These are phyloP conservation scores for Vaccinium corymbosum DNA, from an alignment of 148 eudicot genomes.

Conservation along the genomic window DNA sequence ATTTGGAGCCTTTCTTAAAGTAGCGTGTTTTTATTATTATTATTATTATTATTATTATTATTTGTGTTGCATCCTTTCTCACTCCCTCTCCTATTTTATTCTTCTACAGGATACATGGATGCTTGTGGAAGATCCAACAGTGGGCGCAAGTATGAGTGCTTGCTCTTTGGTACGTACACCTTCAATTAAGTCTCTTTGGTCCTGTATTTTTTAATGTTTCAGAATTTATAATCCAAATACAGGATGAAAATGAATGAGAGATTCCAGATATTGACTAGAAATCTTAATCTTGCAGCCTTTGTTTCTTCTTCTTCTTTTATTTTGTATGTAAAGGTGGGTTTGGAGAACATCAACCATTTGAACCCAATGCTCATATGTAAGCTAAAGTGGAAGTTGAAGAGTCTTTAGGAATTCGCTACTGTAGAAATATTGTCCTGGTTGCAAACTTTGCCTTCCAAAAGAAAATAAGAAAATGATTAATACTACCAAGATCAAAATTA, in stretches of 20 bases:
- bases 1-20: not conserved
- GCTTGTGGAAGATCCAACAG: constrained; percentile 27
- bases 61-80: not conserved
- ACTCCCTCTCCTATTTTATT: not conserved
- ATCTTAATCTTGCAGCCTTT: not conserved
- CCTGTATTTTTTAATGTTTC: not conserved
- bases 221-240: not conserved
- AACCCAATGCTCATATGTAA: not conserved
- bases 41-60: no score
- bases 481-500: not conserved
- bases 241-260: not conserved
- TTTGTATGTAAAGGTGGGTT: not conserved
- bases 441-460: not conserved
- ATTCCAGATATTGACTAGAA: not conserved
- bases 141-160: constrained; percentile 51
- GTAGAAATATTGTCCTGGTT: not conserved
- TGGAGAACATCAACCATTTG: not conserved
- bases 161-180: constrained; percentile 52
- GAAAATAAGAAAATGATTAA: not conserved
- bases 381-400: not conserved
- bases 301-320: not conserved
- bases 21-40: not conserved
- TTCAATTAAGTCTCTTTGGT: no score
- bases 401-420: not conserved
- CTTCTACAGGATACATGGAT: constrained; percentile 35